Evolutionary conservation across 2,329 filamentous ascomycete genomes (phyloP).

Genomic region (Fusarium secorum): DNA sequence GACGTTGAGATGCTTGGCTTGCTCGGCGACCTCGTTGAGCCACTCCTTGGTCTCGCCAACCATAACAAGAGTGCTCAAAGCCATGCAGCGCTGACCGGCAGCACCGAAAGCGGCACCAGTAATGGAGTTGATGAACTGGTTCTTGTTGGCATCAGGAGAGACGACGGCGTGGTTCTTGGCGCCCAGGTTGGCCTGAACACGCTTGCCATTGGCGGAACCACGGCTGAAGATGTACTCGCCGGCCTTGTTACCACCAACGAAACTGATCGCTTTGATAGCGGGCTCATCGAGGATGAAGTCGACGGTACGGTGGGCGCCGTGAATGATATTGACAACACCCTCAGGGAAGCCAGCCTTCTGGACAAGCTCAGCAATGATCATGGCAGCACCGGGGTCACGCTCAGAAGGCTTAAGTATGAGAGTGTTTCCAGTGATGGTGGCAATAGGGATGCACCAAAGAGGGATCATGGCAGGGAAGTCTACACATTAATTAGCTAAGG

Average conservation of each 20-base stretch:
- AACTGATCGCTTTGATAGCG: conserved; percentile 84
- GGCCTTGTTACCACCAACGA: conserved; percentile 87
- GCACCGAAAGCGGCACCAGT: conserved; percentile 85
- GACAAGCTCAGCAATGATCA: conserved; percentile 84
- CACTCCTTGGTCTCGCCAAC: conserved; percentile 86
- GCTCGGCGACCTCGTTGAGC: conserved; percentile 79
- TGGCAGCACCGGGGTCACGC: conserved; percentile 82
- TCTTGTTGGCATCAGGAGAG: conserved; percentile 88
- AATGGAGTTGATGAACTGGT: conserved; percentile 85
- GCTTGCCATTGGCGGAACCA: conserved; percentile 84
- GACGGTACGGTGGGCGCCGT: conserved; percentile 81
- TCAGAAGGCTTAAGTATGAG: conserved; percentile 87
- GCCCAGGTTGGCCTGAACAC: conserved; percentile 85
- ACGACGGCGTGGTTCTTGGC: conserved; percentile 90
- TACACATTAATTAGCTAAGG: conserved; percentile 45
- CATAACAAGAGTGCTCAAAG: conserved; percentile 81
- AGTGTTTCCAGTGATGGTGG: conserved; percentile 84
- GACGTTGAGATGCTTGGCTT: conserved; percentile 75
- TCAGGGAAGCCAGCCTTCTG: conserved; percentile 83
- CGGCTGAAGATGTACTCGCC: conserved; percentile 86
- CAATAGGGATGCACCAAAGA: conserved; percentile 88
- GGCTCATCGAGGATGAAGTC: conserved; percentile 89
- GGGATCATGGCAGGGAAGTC: conserved; percentile 94
- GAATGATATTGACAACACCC: conserved; percentile 83
- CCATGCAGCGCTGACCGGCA: conserved; percentile 88